A percentile compares a stretch with the other conserved stretches of the same genome.
Evolutionary conservation across 2,329 filamentous ascomycete genomes (phyloP).

Genomic region (Sporothrix variecibatus): DNA sequence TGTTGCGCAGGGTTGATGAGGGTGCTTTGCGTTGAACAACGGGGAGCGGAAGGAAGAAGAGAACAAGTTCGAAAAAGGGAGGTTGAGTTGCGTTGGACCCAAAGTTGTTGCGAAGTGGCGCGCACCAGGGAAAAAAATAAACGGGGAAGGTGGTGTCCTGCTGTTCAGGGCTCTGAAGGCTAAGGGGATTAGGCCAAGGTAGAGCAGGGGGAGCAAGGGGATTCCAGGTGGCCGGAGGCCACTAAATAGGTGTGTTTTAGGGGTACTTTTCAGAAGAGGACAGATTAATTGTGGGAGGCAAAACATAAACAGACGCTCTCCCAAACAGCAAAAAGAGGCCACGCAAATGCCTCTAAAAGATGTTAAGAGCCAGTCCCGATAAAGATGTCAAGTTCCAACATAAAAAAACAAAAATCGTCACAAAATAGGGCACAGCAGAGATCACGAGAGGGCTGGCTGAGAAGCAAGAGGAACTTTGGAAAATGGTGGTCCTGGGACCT

Average conservation of each 20-base stretch:
- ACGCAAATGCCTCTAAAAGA: too few species aligned
- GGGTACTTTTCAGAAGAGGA: neutral
- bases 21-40: neutral
- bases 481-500: neutral
- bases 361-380: neutral
- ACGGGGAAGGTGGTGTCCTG: constrained; percentile 11
- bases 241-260: neutral
- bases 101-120: neutral
- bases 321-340: neutral
- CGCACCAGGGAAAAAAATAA: constrained; percentile 8
- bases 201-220: neutral
- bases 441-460: neutral
- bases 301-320: neutral
- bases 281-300: neutral
- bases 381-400: neutral
- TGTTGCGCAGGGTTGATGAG: constrained; percentile 9
- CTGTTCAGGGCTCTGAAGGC: neutral
- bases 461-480: neutral
- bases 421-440: neutral
- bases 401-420: neutral
- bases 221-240: neutral
- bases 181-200: neutral
- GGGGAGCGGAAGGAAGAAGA: neutral
- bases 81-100: neutral
- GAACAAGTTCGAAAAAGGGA: constrained; percentile 1